Evolutionary conservation across 345 rosid species (phyloP), one percentile per base, ranked within the genome.

Genomic region (Brassica rapa): DNA sequence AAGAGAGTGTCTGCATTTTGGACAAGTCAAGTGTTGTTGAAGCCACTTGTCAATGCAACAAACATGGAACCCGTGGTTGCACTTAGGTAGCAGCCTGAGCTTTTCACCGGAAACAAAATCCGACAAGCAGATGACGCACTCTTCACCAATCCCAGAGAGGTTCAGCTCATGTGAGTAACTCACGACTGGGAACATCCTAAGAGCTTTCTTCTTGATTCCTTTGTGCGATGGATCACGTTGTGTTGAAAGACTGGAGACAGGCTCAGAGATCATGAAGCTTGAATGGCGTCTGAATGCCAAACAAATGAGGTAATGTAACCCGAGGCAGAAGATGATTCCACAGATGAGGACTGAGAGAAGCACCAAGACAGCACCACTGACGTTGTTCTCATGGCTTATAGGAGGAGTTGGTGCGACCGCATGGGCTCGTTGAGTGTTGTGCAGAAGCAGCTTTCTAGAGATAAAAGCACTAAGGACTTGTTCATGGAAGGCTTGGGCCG

Each of bases 1-100:
- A 4, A 84, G 73, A 73, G 80, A 82, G 60, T 86, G 83, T 78
- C 95, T 83, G 64, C 95, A 90, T 5, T 80, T 88, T 0, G 89
- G 89, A 63, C 89, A 87, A 59, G 89, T 81, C 59, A 78, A 11
- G 49, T 87, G 85, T 32, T 85, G 80, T 69, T 78, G 68, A 46
- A 87, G 88, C 89, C 89, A 87, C 68, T 82, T 85, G 73, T 83
- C 89, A 6, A 87, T 83, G 65, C 89, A 87, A 16, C 53, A 63
- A n/a, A 81, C 83, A 71, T 86, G 89, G 76, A 86, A 86, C 1
- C 87, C 87, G 25, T 86, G 87, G 76, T 83, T 82, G 70, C 89
- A 86, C 33, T 82, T 87, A 4, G 87, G 89, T 11, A 86, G 79
- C 32, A 88, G 70, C 66, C 90, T 83, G 9, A 87, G 64, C 60